Conservation (phyloP, 305 asterid genomes). For the Galium porrigens region DNA sequence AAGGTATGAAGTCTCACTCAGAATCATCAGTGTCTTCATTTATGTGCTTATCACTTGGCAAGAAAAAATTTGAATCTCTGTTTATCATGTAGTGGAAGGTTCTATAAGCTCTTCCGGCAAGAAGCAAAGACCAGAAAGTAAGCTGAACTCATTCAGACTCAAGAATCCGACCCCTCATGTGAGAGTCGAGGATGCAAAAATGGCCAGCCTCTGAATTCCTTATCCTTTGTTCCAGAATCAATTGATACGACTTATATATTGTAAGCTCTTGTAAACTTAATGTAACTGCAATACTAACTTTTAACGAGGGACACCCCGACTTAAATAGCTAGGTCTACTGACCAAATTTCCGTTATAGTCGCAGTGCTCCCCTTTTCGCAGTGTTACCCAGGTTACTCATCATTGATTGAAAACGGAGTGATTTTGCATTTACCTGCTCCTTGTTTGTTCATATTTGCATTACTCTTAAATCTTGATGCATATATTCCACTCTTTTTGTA, state of each 20-base stretch:
- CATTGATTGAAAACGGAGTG: not conserved
- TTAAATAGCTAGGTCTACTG: not conserved
- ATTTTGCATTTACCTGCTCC: not conserved
- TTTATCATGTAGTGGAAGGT: slow-evolving; percentile 18
- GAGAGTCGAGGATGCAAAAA: not conserved
- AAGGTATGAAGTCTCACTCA: slow-evolving; percentile 35
- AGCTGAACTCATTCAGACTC: slow-evolving; percentile 6
- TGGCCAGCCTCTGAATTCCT: not conserved
- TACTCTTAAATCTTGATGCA: not conserved
- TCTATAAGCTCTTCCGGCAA: slow-evolving; percentile 22
- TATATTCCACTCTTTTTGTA: not conserved
- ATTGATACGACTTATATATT: not conserved
- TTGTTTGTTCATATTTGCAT: not conserved
- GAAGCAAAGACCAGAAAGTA: slow-evolving; percentile 15
- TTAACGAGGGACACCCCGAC: no score
- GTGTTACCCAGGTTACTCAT: not conserved
- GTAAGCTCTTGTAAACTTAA: not conserved
- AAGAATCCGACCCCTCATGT: slow-evolving; percentile 1
- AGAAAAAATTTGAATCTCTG: not conserved
- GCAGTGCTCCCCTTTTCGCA: not conserved
- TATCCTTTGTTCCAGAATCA: not conserved
- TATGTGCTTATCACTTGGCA: not conserved
- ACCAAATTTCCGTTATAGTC: not conserved
- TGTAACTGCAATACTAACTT: not conserved
- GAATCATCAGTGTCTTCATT: not conserved